Evolutionary conservation across 2,329 filamentous ascomycete species (phyloP).

Genomic region (Cercospora zeae-maydis): DNA sequence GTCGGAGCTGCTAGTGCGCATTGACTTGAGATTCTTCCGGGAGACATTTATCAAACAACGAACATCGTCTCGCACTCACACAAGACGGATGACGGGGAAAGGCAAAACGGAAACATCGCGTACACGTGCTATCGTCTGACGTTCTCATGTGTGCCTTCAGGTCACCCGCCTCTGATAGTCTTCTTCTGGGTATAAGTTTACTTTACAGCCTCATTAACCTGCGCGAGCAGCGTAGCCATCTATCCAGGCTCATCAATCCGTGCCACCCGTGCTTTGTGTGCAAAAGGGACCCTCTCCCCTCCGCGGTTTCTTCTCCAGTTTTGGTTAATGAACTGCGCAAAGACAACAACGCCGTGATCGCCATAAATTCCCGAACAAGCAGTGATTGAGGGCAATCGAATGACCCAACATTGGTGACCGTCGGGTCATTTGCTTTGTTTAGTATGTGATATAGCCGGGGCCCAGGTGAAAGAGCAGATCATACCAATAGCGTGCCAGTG

Average conservation of each 20-base stretch:
- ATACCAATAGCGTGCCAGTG: background rate
- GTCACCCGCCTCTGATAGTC: background rate
- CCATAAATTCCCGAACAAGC: background rate
- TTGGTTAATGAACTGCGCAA: background rate
- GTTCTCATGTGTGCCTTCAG: background rate
- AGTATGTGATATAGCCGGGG: background rate
- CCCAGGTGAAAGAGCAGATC: background rate
- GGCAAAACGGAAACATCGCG: background rate
- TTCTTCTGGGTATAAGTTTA: constrained; percentile 12
- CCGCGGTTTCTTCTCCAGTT: background rate
- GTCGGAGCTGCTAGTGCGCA: background rate
- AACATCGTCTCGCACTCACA: background rate
- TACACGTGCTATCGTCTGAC: background rate
- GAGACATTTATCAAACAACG: background rate
- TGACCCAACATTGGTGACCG: background rate
- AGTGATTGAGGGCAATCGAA: background rate
- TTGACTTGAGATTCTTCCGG: background rate
- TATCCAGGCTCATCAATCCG: constrained; percentile 4
- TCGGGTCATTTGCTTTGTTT: background rate
- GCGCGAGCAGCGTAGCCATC: constrained; percentile 21
- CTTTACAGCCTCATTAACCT: constrained; percentile 21
- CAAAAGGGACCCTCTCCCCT: background rate
- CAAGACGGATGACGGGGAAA: background rate
- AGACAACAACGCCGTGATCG: background rate
- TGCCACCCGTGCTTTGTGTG: background rate